phyloP scores from a whole-genome alignment of 257 asterid species.

The Przewalskia tangutica region DNA sequence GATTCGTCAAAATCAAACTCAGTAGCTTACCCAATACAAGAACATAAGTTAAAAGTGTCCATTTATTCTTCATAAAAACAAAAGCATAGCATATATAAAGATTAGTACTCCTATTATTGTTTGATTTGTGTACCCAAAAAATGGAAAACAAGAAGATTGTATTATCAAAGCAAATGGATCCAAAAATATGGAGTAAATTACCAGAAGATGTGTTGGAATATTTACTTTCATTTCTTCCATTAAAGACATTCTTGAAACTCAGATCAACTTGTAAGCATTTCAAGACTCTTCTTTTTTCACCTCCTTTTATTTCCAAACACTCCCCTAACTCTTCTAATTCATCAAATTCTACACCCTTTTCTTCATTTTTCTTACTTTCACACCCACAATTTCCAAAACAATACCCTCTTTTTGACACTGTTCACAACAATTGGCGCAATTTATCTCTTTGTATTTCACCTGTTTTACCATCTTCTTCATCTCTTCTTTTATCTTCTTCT shows the following conservation, averaged over 20 bases:
- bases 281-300: constrained; percentile 45
- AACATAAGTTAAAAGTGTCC: not conserved
- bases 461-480: constrained; percentile 10
- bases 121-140: not conserved
- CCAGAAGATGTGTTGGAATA: constrained; percentile 52
- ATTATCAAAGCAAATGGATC: constrained; percentile 31
- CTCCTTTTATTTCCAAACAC: constrained; percentile 41
- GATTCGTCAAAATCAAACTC: not conserved
- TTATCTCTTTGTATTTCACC: constrained; percentile 33
- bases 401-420: constrained; percentile 40
- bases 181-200: constrained; percentile 45
- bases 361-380: constrained; percentile 57
- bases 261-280: constrained; percentile 57
- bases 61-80: not conserved
- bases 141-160: not conserved
- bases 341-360: constrained; percentile 19
- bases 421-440: constrained; percentile 32
- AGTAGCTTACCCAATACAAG: not conserved
- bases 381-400: constrained; percentile 40
- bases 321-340: constrained; percentile 15
- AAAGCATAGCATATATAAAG: not conserved
- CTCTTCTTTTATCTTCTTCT: constrained; percentile 31
- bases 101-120: not conserved
- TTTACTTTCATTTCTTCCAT: constrained; percentile 51
- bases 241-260: constrained; percentile 45